A percentile compares a stretch with the other conserved stretches of the same genome.
These are phyloP conservation scores for Aspergillus tubingensis DNA, from an alignment of 2,329 filamentous ascomycete genomes.

Conservation along the genomic window DNA sequence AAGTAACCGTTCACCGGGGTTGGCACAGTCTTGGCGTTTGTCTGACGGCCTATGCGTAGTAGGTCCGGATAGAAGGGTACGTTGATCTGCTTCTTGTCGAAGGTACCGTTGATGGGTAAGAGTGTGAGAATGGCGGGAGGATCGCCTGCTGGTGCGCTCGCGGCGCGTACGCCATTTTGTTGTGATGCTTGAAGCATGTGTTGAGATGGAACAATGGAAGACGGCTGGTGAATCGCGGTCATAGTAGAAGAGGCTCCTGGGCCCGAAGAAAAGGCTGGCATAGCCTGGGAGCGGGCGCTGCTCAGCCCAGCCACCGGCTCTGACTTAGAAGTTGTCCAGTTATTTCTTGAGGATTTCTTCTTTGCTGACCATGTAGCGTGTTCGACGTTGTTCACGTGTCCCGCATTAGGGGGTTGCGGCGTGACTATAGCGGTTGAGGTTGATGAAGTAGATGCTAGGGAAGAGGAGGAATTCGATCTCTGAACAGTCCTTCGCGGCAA, in stretches of 20 bases:
- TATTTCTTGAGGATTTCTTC: constrained; percentile 53
- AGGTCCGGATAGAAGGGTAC: constrained; percentile 95
- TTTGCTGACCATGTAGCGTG: constrained; percentile 44
- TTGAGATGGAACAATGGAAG: constrained; percentile 67
- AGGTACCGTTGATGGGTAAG: constrained; percentile 89
- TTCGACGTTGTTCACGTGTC: constrained; percentile 39
- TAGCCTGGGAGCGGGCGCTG: constrained; percentile 62
- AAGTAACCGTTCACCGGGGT: constrained; percentile 93
- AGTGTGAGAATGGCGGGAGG: constrained; percentile 80
- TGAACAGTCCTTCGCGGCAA: constrained; percentile 84
- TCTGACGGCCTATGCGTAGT: constrained; percentile 90
- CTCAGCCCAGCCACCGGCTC: constrained; percentile 66
- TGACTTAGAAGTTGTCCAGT: constrained; percentile 67
- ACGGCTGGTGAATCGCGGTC: constrained; percentile 63
- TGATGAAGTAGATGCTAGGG: constrained; percentile 65
- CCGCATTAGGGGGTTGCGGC: constrained; percentile 41
- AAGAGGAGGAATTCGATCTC: constrained; percentile 88
- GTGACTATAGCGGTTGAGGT: constrained; percentile 45
- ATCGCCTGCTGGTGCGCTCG: constrained; percentile 52
- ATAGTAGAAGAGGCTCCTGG: constrained; percentile 63
- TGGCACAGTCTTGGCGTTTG: constrained; percentile 92
- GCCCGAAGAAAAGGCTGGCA: constrained; percentile 60
- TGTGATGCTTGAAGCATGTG: constrained; percentile 65
- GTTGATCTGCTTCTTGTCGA: constrained; percentile 93
- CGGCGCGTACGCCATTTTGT: constrained; percentile 57